Evolutionary conservation across 164 flowering plant genomes (phyloP).

Genomic region (Magnolia sinica): DNA sequence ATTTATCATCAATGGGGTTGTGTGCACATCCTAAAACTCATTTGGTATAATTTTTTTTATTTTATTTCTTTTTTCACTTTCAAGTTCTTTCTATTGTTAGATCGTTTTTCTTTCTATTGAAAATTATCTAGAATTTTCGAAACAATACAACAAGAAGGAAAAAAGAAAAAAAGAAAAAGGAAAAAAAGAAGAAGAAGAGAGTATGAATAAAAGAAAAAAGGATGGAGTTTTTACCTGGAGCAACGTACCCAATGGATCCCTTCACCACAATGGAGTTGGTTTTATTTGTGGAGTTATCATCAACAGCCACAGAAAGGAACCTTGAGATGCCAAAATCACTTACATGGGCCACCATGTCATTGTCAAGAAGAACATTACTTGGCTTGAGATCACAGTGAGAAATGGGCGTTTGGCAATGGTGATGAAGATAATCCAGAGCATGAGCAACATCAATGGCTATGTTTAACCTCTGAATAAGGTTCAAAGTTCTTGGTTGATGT

Average conservation of each 20-base stretch:
- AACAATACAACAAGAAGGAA: no score
- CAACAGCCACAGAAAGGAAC: not conserved
- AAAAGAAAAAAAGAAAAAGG: not conserved
- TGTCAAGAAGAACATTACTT: conserved; percentile 22
- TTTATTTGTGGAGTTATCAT: not conserved
- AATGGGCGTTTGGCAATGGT: conserved; percentile 11
- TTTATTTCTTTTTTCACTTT: no score
- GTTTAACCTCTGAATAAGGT: not conserved
- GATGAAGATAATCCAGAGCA: conserved; percentile 34
- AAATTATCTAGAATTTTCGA: no score
- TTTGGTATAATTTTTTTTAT: no score
- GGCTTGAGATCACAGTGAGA: conserved; percentile 21
- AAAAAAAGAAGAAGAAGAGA: not conserved
- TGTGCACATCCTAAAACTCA: no score
- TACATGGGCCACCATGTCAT: conserved; percentile 11
- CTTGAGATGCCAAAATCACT: conserved; percentile 21
- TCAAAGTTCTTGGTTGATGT: not conserved
- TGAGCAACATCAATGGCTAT: conserved; percentile 31
- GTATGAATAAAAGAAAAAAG: not conserved
- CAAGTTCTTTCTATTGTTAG: no score
- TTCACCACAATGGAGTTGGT: conserved; percentile 2
- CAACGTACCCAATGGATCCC: conserved; percentile 15
- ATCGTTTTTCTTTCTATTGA: no score
- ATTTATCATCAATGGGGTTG: no score
- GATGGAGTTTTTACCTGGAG: conserved; percentile 14